Evolutionary conservation across 441 rosid genomes (phyloP).

Genomic region (Bruguiera hainesii): DNA sequence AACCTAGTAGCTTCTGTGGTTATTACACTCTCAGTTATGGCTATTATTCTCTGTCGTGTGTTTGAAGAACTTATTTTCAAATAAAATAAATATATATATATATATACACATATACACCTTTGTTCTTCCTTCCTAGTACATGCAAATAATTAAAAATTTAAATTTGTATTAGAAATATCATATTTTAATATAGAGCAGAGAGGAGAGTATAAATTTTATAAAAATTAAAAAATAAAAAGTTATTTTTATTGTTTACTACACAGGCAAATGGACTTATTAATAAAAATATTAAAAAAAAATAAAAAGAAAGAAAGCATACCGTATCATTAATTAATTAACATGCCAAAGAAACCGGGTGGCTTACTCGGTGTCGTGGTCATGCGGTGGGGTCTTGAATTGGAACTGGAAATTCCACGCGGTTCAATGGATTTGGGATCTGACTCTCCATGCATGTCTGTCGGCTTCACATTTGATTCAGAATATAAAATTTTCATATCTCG

Average conservation of each 20-base stretch:
- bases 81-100: not conserved
- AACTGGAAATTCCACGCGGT: not conserved
- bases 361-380: not conserved
- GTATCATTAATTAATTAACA: not conserved
- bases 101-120: not conserved
- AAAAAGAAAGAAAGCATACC: no score
- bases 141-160: no score
- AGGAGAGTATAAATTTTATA: no score
- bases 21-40: not conserved
- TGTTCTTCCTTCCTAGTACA: not conserved
- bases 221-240: no score
- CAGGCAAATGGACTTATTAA: no score
- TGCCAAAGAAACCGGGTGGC: not conserved
- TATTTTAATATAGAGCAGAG: no score
- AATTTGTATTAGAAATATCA: no score
- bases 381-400: not conserved
- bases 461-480: not conserved
- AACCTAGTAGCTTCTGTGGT: conserved; percentile 22
- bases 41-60: not conserved
- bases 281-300: no score
- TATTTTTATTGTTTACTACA: no score
- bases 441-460: conserved; percentile 3
- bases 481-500: no score
- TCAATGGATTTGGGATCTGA: not conserved
- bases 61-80: conserved; percentile 5